These are phyloP conservation scores for Lycium ferocissimum DNA, from an alignment of 257 asterid species.

Conservation along the genomic window DNA sequence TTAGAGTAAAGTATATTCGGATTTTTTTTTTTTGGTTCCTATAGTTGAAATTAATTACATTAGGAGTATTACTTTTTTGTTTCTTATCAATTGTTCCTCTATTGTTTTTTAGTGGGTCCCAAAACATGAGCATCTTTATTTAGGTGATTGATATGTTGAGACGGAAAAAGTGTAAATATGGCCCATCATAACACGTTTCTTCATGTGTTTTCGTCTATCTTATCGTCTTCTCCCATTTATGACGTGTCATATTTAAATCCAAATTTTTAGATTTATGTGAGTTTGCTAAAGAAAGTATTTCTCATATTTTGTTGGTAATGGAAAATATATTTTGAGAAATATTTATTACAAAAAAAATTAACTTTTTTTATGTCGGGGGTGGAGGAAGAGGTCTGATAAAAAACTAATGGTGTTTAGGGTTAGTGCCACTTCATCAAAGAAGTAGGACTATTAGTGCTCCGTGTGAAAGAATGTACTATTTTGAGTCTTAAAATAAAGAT, in stretches of 20 bases:
- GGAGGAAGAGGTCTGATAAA: too few species aligned
- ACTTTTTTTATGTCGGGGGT: too few species aligned
- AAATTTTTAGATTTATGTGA: not conserved
- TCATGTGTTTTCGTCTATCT: conserved; percentile 1
- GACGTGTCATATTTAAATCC: conserved; percentile 11
- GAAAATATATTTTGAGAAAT: too few species aligned
- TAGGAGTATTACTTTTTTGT: conserved; percentile 7
- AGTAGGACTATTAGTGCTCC: too few species aligned
- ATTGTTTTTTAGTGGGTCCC: not conserved
- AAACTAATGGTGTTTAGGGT: too few species aligned
- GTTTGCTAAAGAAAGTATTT: not conserved
- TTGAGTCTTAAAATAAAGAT: too few species aligned
- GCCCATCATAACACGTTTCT: conserved; percentile 7
- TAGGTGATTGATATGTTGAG: not conserved
- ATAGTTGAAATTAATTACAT: not conserved
- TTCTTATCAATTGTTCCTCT: not conserved
- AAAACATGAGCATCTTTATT: not conserved
- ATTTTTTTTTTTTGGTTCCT: not conserved
- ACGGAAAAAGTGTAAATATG: not conserved
- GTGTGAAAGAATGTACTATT: too few species aligned
- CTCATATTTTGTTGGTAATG: not conserved
- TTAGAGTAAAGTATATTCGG: conserved; percentile 81
- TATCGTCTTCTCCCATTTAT: conserved; percentile 18
- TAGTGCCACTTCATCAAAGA: too few species aligned
- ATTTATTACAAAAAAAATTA: too few species aligned